Evolutionary conservation across 192 early-diverging fungal species (phyloP), one percentile per base, ranked within the genome.

Genomic region (Pilobolus umbonatus): DNA sequence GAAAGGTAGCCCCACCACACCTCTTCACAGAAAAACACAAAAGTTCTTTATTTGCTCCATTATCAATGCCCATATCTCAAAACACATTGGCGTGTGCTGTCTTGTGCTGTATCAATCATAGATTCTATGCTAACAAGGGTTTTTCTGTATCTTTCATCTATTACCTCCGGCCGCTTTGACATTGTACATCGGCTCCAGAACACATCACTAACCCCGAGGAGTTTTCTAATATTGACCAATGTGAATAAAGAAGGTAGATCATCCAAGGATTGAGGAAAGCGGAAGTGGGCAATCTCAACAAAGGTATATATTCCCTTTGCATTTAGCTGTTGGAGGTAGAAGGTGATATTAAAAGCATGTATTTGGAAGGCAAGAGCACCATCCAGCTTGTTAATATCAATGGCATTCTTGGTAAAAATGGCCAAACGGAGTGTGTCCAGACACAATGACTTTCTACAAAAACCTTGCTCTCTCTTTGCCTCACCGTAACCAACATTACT

Each of bases 371-470:
- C 62, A 30, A 64, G 21, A 39, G 46, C 44, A 7, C 49, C 29
- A 36, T 57, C 47, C 10, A 64, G 32, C 29, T 49, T 24, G 25
- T 50, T 39, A 3, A 40, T 32, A 50, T 57, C 62, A 64, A 64
- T 64, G 29, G 62, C 51, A 49, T 64, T 50, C 30, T 64, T 64
- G 40, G 29, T 57, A 22, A 64, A 64, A 10, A 36, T 53, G 5
- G 55, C 55, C 29, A 64, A 39, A 40, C 47, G 54, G 15, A 64
- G 38, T n/a, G 44, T 43, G 31, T 56, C 54, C 29, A 50, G 29
- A 25, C 34, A 47, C n/a, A 64, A 22, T 44, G 14, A 21, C 24
- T 40, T 30, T 34, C 46, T 48, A 35, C 34, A 24, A 35, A 46
- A 32, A 15, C 36, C 21, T 47, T 53, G 10, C 24, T 42, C 32